A percentile compares a stretch with the other conserved stretches of the same genome.
Evolutionary conservation across 768 basidiomycete genomes (phyloP).

Genomic region (Leucocoprinus leucothites): DNA sequence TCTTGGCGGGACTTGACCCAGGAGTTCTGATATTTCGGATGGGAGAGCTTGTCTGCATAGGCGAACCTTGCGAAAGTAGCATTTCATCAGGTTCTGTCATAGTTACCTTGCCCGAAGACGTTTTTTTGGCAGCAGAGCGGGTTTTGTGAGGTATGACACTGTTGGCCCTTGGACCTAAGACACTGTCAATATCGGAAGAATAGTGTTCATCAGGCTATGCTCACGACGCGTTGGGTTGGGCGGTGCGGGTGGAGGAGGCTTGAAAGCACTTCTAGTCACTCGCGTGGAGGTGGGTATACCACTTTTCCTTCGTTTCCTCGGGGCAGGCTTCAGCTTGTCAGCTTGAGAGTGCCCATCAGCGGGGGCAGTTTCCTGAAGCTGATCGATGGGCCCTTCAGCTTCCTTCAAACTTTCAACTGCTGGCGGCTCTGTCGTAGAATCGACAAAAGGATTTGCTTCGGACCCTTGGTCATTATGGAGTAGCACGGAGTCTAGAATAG

Average conservation of each 20-base stretch:
- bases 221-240: constrained; percentile 5
- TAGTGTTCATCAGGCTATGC: not conserved
- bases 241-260: not conserved
- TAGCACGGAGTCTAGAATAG: not conserved
- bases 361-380: not conserved
- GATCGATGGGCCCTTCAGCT: not conserved
- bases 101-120: not conserved
- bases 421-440: not conserved
- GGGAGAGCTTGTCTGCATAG: constrained; percentile 31
- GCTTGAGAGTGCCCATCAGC: not conserved
- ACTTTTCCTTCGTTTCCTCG: constrained; percentile 6
- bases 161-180: not conserved
- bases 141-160: constrained; percentile 9
- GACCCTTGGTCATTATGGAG: not conserved
- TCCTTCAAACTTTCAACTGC: not conserved
- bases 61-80: constrained; percentile 25
- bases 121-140: constrained; percentile 3
- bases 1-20: constrained; percentile 19
- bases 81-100: constrained; percentile 11
- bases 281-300: constrained; percentile 11
- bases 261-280: constrained; percentile 7
- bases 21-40: constrained; percentile 13
- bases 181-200: not conserved
- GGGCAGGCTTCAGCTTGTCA: not conserved
- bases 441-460: not conserved